phyloP scores from a whole-genome alignment of 2,329 filamentous ascomycete genomes.

The Venturia asperata region DNA sequence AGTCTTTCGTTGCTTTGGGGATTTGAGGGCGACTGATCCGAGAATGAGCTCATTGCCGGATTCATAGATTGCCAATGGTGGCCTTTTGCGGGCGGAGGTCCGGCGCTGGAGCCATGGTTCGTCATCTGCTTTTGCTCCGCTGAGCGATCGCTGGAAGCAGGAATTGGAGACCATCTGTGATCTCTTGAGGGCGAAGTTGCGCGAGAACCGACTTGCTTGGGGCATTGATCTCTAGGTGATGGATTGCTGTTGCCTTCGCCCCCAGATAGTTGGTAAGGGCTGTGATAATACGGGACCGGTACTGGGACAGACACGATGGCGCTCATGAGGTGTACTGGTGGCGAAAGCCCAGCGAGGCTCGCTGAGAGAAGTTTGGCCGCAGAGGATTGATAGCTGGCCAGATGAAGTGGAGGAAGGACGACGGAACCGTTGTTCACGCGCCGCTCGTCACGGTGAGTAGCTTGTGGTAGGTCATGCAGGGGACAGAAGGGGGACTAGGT shows the following conservation, averaged over 20 bases:
- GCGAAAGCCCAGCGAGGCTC: background rate
- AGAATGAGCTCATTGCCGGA: background rate
- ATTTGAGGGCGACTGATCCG: background rate
- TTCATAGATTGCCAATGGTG: background rate
- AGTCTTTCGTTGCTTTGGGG: background rate
- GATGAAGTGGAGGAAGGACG: background rate
- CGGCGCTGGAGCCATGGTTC: constrained; percentile 13
- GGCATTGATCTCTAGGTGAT: background rate
- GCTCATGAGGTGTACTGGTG: constrained; percentile 11
- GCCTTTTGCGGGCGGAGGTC: background rate
- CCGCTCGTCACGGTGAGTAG: background rate
- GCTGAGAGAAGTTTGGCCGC: background rate
- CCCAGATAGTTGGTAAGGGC: constrained; percentile 1
- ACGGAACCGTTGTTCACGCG: constrained; percentile 2
- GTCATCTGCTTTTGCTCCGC: constrained; percentile 18
- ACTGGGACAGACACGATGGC: constrained; percentile 12
- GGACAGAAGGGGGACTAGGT: background rate
- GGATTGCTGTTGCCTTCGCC: background rate
- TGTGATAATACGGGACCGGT: constrained; percentile 4
- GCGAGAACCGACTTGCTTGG: background rate
- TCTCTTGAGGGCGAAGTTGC: background rate
- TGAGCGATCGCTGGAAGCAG: background rate
- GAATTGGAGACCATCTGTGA: constrained; percentile 14
- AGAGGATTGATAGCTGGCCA: background rate
- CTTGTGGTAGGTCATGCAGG: background rate